Evolutionary conservation across 1,139 yeast species (phyloP), one percentile per base, ranked within the genome.

Genomic region (Debaryomycetaceae sp.): DNA sequence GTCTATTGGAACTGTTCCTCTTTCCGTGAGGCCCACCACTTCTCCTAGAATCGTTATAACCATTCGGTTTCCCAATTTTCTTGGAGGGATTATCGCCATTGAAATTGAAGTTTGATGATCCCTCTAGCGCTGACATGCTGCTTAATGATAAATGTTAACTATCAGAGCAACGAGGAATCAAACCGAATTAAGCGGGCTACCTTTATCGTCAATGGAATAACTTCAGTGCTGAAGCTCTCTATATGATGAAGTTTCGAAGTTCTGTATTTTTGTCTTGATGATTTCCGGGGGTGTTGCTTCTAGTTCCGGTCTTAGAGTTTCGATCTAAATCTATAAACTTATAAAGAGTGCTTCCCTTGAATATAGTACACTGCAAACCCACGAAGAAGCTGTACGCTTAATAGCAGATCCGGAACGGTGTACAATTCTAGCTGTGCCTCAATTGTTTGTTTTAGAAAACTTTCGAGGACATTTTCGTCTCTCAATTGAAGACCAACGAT

Each of bases 401-500:
- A 54, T 14, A 51, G 32, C 2, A 46, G 39, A 4, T 55, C 63
- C 0, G 65, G 63, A 5, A 73, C 59, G n/a, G 46, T 51, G 50
- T 45, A 59, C 11, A 67, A 39, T 3, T 30, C 19, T 31, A 70
- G 49, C 1, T 42, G 42, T 3, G 37, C 31, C 11, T 46, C 44
- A 3, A 61, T 30, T 3, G 61, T 58, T 7, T 56, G 44, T 19
- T 48, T 51, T 3, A 82, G 58, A 47, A 83, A 82, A 4, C 51
- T 44, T 41, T 78, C 81, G 35, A 78, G 56, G 3, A 81, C 71
- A 11, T 69, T 70, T 14, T 74, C 69, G 43, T 81, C 78, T 41
- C 92, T 59, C 37, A 83, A 52, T 45, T 83, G 87, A 37, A 83
- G 60, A 0, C 74, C 80, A 2, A 81, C 60, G 3, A 80, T 43